Evolutionary conservation across 164 flowering plant species (phyloP), one percentile per base, ranked within the genome.

Genomic region (Echeveria elegans): DNA sequence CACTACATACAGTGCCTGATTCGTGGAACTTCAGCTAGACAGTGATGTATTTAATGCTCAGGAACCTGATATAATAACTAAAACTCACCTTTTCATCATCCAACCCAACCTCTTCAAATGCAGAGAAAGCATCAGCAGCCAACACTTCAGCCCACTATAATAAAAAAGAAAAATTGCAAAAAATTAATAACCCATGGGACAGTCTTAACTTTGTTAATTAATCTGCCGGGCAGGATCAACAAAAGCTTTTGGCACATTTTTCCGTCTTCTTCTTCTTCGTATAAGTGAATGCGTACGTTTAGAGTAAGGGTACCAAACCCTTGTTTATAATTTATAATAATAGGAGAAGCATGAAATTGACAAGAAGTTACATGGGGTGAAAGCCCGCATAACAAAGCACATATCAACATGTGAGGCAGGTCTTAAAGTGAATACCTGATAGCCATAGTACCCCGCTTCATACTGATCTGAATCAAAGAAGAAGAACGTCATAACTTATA

Each of bases 361-460:
- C 6, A 28, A 28, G 31, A 56, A 19, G 32, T 56, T 4, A 19
- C 23, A 2, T 28, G 26, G 31, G 32, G 61, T 14, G 8, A 56
- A 26, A 26, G 19, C 8, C 19, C 12, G 16, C 32, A 56, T 2
- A 18, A 16, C 1, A 45, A 1, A 45, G n/a, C 18, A 21, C 31
- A 23, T n/a, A 38, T 64, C 26, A 26, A 16, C 15, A 23, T 38
- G 23, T 21, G 66, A 21, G 11, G 21, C 38, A 6, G 66, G 23
- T 28, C 45, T 31, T 7, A 28, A 24, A 47, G 14, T n/a, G 15
- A 26, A n/a, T 34, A 36, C 99, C 99, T 87, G 88, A 77, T 94
- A 94, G 75, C 96, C 89, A 74, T 91, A 94, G 80, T 94, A 94
- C 66, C 99, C 99, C 76, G 96, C 99, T 15, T 90, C 96, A 82